Evolutionary conservation across 805 yeast genomes (phyloP), one percentile per base, ranked within the genome.

Genomic region (Teunomyces lycoperdinae): DNA sequence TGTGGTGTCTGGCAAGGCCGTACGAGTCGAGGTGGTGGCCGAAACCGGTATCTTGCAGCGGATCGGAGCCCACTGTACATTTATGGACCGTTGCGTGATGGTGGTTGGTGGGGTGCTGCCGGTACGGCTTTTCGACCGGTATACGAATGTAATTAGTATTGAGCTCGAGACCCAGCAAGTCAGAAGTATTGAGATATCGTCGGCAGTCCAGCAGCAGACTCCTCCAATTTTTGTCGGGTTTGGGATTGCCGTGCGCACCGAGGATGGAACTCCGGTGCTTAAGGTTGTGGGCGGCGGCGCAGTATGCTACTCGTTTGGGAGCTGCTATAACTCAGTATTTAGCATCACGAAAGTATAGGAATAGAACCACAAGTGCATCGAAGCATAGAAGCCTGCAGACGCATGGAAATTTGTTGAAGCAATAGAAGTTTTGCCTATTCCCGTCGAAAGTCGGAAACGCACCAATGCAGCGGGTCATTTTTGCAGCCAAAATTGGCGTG

Each of bases 241-340:
- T 51, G 78, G 75, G 31, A 46, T 77, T 20, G 61, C 67, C 9
- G 58, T 13, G 9, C 16, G n/a, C 4, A 24, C 11, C 14, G 9
- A 8, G 26, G 4, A 40, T 27, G 43, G 43, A 16, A 20, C n/a
- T 14, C 28, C 31, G 24, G 31, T 17, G 14, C 11, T 16, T 40
- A 64, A 34, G 9, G 46, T 67, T 3, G 52, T 80, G 38, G 86
- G 84, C 7, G 92, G 95, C 3, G 95, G 95, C 3, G 91, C 87
- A 0, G 89, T 87, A 1, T 87, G 95, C 59, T 87, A 84, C 54
- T 85, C 91, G 0, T 88, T 87, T 66, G 96, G 96, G 0, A 70
- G 72, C 50, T 62, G 57, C 42, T 71, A 68, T 53, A 71, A 62
- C 51, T 46, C 51, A 2, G 58, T 54, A 2, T 67, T 60, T 46